Conservation (phyloP, 2,329 filamentous ascomycete species). For the Ceratocystis huliohia region DNA sequence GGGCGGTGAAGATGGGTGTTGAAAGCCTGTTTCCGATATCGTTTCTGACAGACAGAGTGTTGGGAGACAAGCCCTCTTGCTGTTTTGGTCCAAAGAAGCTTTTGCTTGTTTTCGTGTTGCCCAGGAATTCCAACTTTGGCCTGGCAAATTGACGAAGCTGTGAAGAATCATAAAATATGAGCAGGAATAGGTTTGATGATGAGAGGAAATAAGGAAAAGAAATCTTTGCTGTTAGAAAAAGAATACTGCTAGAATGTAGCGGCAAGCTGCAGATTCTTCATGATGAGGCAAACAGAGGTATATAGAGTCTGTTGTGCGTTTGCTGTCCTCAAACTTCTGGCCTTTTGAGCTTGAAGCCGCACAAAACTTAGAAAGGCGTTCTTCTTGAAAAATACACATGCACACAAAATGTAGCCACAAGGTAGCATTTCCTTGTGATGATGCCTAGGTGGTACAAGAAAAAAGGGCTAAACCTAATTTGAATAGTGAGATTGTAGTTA, state of each 20-base stretch:
- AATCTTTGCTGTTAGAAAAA: not conserved
- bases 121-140: not conserved
- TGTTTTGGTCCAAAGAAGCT: not conserved
- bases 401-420: not conserved
- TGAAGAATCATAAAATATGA: not conserved
- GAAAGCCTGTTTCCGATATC: not conserved
- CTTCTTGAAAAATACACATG: not conserved
- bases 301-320: not conserved
- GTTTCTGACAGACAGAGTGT: not conserved
- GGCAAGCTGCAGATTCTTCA: not conserved
- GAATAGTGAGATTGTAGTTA: not conserved
- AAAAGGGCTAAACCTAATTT: conserved; percentile 2
- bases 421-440: not conserved
- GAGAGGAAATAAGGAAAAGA: no score
- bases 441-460: not conserved
- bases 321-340: not conserved
- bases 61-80: not conserved
- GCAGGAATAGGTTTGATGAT: not conserved
- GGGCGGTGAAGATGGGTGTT: not conserved
- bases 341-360: not conserved
- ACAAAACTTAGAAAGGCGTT: not conserved
- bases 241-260: not conserved
- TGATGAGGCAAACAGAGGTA: not conserved
- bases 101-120: not conserved
- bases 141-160: not conserved